A percentile compares a stretch with the other conserved stretches of the same genome.
These are phyloP conservation scores for Gastrolobium bilobum DNA, from an alignment of 306 rosid species.

Conservation along the genomic window DNA sequence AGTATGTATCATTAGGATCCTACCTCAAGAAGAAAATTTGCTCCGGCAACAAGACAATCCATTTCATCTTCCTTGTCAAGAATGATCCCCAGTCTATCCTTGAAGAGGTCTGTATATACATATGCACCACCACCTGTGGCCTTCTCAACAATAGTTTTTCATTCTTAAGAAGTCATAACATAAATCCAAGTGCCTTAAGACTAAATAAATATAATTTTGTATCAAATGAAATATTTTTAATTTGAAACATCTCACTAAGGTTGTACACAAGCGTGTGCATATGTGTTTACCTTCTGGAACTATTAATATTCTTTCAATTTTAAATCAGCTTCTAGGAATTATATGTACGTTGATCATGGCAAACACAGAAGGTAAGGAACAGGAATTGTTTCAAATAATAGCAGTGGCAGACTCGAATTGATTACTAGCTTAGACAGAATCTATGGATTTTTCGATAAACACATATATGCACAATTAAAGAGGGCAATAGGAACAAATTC, in stretches of 20 bases:
- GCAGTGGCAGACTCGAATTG: slow-evolving; percentile 10
- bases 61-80: slow-evolving; percentile 97
- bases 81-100: slow-evolving; percentile 76
- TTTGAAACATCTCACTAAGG: slow-evolving; percentile 32
- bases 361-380: slow-evolving; percentile 20
- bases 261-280: background rate
- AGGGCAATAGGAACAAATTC: slow-evolving; percentile 25
- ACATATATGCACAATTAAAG: slow-evolving; percentile 25
- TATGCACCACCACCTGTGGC: slow-evolving; percentile 98
- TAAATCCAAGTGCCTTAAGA: slow-evolving; percentile 42
- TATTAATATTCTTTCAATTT: slow-evolving; percentile 36
- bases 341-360: slow-evolving; percentile 14
- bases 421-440: slow-evolving; percentile 24
- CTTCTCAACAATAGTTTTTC: slow-evolving; percentile 65
- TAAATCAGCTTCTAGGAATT: slow-evolving; percentile 29
- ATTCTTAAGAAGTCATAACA: slow-evolving; percentile 50
- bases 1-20: slow-evolving; percentile 47
- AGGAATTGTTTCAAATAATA: slow-evolving; percentile 23
- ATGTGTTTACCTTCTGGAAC: slow-evolving; percentile 19
- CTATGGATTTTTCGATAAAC: slow-evolving; percentile 19
- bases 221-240: slow-evolving; percentile 8
- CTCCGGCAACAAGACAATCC: slow-evolving; percentile 97
- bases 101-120: slow-evolving; percentile 81
- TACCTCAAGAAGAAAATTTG: slow-evolving; percentile 97
- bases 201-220: slow-evolving; percentile 35